Evolutionary conservation across 805 yeast species (phyloP).

Genomic region (Saccharomycopsis capsularis): DNA sequence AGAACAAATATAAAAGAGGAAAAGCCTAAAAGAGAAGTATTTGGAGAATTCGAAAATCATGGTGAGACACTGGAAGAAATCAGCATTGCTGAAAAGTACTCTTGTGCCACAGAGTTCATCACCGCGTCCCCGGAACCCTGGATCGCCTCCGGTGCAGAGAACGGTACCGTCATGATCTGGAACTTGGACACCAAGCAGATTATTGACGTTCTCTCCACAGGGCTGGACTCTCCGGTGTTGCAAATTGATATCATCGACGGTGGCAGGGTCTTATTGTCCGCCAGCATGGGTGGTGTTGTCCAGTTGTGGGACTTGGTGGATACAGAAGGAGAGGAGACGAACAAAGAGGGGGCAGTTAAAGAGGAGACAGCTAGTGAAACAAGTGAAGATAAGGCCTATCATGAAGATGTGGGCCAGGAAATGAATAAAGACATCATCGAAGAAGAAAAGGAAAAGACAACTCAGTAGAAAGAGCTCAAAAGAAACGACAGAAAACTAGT

Average conservation of each 20-base stretch:
- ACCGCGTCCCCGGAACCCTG: constrained; percentile 30
- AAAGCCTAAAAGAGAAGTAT: not conserved
- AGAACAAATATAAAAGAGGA: not conserved
- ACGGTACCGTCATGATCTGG: constrained; percentile 52
- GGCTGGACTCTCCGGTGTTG: constrained; percentile 30
- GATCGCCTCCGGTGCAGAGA: constrained; percentile 57
- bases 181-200: constrained; percentile 55
- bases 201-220: constrained; percentile 22
- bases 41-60: not conserved
- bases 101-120: constrained; percentile 48
- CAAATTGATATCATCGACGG: constrained; percentile 34
- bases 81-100: constrained; percentile 42
- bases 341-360: not conserved
- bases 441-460: no score
- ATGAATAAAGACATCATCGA: no score
- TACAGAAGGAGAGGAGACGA: not conserved
- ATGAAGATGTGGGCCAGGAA: no score
- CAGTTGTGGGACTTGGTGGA: constrained; percentile 16
- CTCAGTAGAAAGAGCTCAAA: no score
- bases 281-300: constrained; percentile 28
- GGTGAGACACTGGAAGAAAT: not conserved
- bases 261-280: constrained; percentile 33
- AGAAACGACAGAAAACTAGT: no score
- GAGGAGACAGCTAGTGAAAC: not conserved
- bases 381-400: not conserved